Evolutionary conservation across 2,329 filamentous ascomycete genomes (phyloP), one percentile per base, ranked within the genome.

Genomic region (Aspergillus piperis): DNA sequence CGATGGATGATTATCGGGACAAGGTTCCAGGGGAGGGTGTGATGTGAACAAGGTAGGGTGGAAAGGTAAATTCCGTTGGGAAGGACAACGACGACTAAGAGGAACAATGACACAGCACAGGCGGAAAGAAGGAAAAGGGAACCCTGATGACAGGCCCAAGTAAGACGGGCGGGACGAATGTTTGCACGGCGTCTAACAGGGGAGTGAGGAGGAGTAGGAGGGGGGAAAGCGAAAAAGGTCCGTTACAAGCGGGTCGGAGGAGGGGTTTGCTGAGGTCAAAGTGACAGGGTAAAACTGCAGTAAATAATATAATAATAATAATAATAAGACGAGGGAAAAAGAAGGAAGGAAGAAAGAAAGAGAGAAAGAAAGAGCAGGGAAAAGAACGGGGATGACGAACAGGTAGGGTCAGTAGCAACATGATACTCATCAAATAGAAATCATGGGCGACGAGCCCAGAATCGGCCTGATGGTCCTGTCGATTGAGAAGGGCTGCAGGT

Each of bases 141-240:
- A 50, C 41, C 19, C 17, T 55, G 19, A 42, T 27, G 41, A 27
- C 38, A 42, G 32, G 52, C 52, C 32, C 7, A 55, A 58, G 56
- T 48, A 56, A 53, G 58, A 57, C 53, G 53, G 49, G 52, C 58
- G 60, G 59, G 54, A 65, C 64, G 66, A 63, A 68, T 63, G 71
- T 71, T 71, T 70, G 68, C 65, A 68, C 66, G 60, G 65, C 66
- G 66, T 66, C 59, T 64, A 68, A 51, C 58, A 66, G 64, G 57
- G 62, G 55, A 42, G 54, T 17, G 44, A 23, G 38, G 57, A 39
- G 50, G 42, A 27, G 49, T 50, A 23, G 38, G 57, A 39, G 50
- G 42, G 49, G 53, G 44, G 36, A 48, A 55, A 55, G 48, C 36
- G 48, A 58, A 58, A 58, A 42, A 30, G 47, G 55, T 36, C 59